Base-by-base conservation (phyloP, 768 basidiomycete species). In the Polyporus arcularius region DNA sequence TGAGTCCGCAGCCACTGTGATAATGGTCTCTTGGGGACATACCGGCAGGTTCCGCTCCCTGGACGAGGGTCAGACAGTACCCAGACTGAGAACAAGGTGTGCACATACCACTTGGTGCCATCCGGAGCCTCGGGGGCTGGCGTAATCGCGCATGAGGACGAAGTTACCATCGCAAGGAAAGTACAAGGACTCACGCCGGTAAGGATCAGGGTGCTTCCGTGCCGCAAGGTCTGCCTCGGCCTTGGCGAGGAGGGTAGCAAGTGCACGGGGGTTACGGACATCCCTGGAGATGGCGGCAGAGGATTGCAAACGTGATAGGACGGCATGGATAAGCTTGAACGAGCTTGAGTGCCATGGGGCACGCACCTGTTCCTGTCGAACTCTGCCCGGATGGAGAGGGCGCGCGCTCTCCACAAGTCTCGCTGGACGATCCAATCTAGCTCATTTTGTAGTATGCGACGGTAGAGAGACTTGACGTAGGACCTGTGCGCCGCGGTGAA, bases 61-160 rank as follows among this genome's bases (percentile, higher is more conserved):
- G 81, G 11, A 46, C 4, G 16, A 46, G n/a, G 10, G 15, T 47
- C 43, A 32, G 55, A 48, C 26, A 64, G 12, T 9, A 51, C 46
- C 45, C 16, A 38, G 18, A n/a, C 11, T 9, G 2, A 4, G 2
- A 55, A 18, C 26, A 16, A 57, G n/a, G 5, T 18, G 39, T 0
- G 46, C n/a, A 83, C 88, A 67, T 69, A 96, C 95, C 95, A 98
- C 77, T 96, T 97, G n/a, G 94, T 94, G 60, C 96, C 96, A 59
- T 90, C 94, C 49, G 94, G 93, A 73, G 87, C 90, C 42, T 82
- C 70, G 49, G 95, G 83, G 60, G 89, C 96, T 98, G 62, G 42
- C 65, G 14, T 45, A 52, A 18, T 9, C 47, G 31, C 46, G 40
- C 61, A 41, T 63, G 10, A 57, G 53, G 43, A 28, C 47, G 35